phyloP scores from a whole-genome alignment of 2,329 filamentous ascomycete species.

The Trichoderma gracile region DNA sequence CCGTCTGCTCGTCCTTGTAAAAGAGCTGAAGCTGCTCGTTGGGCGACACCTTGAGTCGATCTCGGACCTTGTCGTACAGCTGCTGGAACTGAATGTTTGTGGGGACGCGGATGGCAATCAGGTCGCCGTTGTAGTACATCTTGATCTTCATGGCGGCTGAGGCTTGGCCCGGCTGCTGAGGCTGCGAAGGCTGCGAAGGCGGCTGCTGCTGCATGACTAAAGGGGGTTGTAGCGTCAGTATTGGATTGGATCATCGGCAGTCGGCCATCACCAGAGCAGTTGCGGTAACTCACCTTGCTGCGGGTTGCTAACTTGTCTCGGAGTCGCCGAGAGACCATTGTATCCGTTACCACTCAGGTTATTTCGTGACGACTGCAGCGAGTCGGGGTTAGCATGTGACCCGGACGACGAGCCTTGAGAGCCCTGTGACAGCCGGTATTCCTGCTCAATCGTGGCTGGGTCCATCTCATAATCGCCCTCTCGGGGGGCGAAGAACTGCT shows the following conservation, averaged over 20 bases:
- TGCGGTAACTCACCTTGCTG: constrained; percentile 31
- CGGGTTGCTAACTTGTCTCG: constrained; percentile 49
- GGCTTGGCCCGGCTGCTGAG: constrained; percentile 3
- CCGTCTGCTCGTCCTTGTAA: constrained; percentile 82
- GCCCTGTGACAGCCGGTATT: constrained; percentile 72
- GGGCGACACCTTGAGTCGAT: constrained; percentile 72
- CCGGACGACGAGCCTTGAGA: constrained; percentile 68
- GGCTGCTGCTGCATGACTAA: constrained; percentile 37
- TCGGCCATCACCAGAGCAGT: neutral
- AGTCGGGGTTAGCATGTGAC: constrained; percentile 60
- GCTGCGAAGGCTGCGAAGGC: constrained; percentile 35
- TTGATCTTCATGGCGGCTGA: constrained; percentile 75
- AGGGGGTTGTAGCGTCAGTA: neutral
- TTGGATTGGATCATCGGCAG: neutral
- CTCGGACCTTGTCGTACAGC: constrained; percentile 79
- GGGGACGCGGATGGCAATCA: constrained; percentile 88
- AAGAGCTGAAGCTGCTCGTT: constrained; percentile 74
- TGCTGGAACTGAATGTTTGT: constrained; percentile 75
- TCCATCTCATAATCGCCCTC: constrained; percentile 94
- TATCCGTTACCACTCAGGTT: constrained; percentile 62
- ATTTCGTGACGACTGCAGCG: constrained; percentile 64
- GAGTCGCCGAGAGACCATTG: constrained; percentile 54
- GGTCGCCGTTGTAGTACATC: constrained; percentile 87
- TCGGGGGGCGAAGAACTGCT: constrained; percentile 85
- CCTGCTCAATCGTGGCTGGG: constrained; percentile 68